Percentiles rank a stretch among this genome's conserved stretches.
These are phyloP conservation scores for Cystobasidiaceae sp. DNA, from an alignment of 1,284 basidiomycete genomes.

Conservation along the genomic window DNA sequence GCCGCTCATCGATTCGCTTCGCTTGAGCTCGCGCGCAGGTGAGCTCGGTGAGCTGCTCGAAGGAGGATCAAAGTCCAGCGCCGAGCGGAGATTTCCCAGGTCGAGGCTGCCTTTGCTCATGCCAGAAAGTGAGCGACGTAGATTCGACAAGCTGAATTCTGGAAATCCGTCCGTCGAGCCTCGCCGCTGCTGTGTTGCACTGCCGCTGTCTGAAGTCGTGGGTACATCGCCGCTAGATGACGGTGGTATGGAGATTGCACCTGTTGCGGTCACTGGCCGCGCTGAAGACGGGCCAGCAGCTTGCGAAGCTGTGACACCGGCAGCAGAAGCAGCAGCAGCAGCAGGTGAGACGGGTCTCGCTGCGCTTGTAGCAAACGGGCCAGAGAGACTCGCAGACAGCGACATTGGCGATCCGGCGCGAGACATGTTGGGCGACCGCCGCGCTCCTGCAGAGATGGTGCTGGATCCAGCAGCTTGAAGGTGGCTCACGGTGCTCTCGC, in stretches of 20 bases:
- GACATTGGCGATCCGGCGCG: not conserved
- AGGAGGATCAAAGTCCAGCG: not conserved
- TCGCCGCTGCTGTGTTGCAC: not conserved
- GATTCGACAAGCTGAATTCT: conserved; percentile 13
- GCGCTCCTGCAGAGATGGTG: not conserved
- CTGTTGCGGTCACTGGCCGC: not conserved
- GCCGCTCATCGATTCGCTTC: not conserved
- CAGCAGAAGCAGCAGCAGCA: not conserved
- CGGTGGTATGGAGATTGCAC: not conserved
- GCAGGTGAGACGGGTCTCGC: not conserved
- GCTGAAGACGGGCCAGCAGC: not conserved
- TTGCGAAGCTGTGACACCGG: not conserved
- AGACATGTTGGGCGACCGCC: conserved; percentile 13
- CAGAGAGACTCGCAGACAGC: no score
- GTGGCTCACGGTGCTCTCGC: not conserved
- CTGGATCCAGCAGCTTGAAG: not conserved
- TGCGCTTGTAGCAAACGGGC: no score
- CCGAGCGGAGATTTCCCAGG: not conserved
- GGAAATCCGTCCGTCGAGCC: conserved; percentile 18
- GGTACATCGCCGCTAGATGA: not conserved
- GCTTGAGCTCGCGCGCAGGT: conserved; percentile 1
- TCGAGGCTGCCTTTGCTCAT: conserved; percentile 10
- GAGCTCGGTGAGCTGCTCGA: conserved; percentile 5
- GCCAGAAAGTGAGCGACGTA: conserved; percentile 25
- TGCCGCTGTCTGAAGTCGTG: not conserved